These are phyloP conservation scores for Xylaria sp. DNA, from an alignment of 2,329 filamentous ascomycete species.

Conservation along the genomic window DNA sequence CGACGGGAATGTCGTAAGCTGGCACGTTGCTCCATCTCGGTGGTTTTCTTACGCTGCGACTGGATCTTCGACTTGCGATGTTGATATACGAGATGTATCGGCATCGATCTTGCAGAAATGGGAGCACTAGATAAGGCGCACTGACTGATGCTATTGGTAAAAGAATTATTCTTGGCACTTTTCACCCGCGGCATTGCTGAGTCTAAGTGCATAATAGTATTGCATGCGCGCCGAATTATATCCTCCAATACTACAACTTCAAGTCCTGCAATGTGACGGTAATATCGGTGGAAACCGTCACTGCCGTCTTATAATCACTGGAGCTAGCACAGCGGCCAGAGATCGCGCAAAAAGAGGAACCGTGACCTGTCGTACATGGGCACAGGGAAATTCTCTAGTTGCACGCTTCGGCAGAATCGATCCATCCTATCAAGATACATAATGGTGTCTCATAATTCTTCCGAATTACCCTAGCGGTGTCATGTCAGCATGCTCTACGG, in stretches of 20 bases:
- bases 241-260: constrained; percentile 23
- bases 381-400: constrained; percentile 30
- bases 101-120: constrained; percentile 26
- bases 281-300: constrained; percentile 24
- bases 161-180: constrained; percentile 5
- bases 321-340: constrained; percentile 19
- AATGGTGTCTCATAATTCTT: constrained; percentile 40
- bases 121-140: background rate
- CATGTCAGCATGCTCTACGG: constrained; percentile 34
- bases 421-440: constrained; percentile 41
- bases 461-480: constrained; percentile 41
- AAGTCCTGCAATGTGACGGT: constrained; percentile 26
- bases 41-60: constrained; percentile 21
- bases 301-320: constrained; percentile 20
- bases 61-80: constrained; percentile 17
- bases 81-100: constrained; percentile 18
- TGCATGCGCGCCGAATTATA: constrained; percentile 12
- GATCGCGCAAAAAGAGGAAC: constrained; percentile 24
- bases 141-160: constrained; percentile 7
- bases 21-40: constrained; percentile 28
- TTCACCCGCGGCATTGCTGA: constrained; percentile 1
- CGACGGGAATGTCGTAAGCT: constrained; percentile 28
- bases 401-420: constrained; percentile 38
- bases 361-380: constrained; percentile 37
- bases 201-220: constrained; percentile 17